Percentiles rank a stretch among this genome's conserved stretches.
Evolutionary conservation across 2,329 filamentous ascomycete species (phyloP).

Genomic region (Grosmannia penicillata): DNA sequence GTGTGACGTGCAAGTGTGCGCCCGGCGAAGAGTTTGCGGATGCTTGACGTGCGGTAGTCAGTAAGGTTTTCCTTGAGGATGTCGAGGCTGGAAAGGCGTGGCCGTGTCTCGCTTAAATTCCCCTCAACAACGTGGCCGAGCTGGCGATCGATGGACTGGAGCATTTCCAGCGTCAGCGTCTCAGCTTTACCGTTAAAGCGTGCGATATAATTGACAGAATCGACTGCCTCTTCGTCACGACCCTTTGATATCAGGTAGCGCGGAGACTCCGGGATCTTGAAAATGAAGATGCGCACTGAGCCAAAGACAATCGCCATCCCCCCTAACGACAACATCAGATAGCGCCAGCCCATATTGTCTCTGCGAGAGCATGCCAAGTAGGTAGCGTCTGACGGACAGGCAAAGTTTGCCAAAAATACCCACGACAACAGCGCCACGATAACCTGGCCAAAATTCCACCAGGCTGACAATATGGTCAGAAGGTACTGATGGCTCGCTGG

Average conservation of each 20-base stretch:
- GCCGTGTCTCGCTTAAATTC: too few species aligned
- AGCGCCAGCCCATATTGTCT: slow-evolving; percentile 11
- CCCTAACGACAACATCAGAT: slow-evolving; percentile 8
- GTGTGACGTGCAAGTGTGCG: slow-evolving; percentile 19
- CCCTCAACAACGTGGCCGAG: not conserved
- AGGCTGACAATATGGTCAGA: slow-evolving; percentile 25
- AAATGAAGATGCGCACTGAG: slow-evolving; percentile 11
- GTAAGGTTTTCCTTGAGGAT: slow-evolving; percentile 14
- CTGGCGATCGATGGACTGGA: slow-evolving; percentile 15
- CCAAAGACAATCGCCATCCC: slow-evolving; percentile 6
- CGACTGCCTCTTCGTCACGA: slow-evolving; percentile 14
- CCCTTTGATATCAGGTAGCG: slow-evolving; percentile 24
- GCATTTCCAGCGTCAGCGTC: slow-evolving; percentile 21
- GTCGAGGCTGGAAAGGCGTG: too few species aligned
- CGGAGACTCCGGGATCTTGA: slow-evolving; percentile 25
- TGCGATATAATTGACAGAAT: slow-evolving; percentile 11
- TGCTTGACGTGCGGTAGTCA: slow-evolving; percentile 14
- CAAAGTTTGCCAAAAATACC: slow-evolving; percentile 16
- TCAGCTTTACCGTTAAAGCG: slow-evolving; percentile 19
- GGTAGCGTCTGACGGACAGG: slow-evolving; percentile 8
- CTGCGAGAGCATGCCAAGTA: slow-evolving; percentile 1
- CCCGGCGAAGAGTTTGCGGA: slow-evolving; percentile 18
- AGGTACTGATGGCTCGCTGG: slow-evolving; percentile 32
- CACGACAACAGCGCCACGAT: slow-evolving; percentile 28
- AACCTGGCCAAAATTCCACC: slow-evolving; percentile 27